Base-by-base conservation (phyloP, 805 yeast species). In the Metschnikowia anglica region DNA sequence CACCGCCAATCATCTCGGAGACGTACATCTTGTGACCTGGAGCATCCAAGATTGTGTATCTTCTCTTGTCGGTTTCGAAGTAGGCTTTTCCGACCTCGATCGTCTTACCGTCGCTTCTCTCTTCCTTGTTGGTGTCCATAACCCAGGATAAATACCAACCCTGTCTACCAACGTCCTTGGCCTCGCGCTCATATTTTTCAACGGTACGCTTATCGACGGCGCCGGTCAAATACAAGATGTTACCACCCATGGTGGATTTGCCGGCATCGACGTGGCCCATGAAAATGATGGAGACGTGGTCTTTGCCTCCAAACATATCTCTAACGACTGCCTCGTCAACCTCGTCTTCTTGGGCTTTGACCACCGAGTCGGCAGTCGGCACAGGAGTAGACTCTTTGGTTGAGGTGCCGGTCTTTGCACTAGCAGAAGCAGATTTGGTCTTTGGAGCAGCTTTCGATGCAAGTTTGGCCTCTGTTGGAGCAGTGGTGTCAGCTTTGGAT, bases 241-340 rank as follows among this genome's bases (percentile, higher is more conserved):
- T 93, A 72, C 99, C 99, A 65, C 99, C 99, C 96, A 93, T 91
- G 47, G 99, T 93, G 39, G 97, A 88, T 70, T 93, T 93, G 65
- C 99, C 99, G 26, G 99, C 99, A 77, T 93, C 99, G 54, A 93
- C 99, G 63, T 93, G 99, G 57, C 99, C 99, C 98, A 93, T 93
- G 71, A 93, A 93, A 55, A 93, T 88, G 56, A 93, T 85, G 15
- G 97, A 90, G 63, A 93, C 79, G 71, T 93, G 99, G 65, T 91
- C 99, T 68, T 93, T 93, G 60, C 96, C 96, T 52, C 97, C 97
- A 61, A 88, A 93, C 86, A 93, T 70, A 59, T 95, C 99, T 45
- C 79, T 83, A 51, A 93, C 88, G 51, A 90, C 79, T 55, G 84
- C 93, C 59, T 86, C 86, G 63, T 91, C 97, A 44, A 90, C 75